Evolutionary conservation across 2,329 filamentous ascomycete genomes (phyloP).

Genomic region (Fusarium nematophilum): DNA sequence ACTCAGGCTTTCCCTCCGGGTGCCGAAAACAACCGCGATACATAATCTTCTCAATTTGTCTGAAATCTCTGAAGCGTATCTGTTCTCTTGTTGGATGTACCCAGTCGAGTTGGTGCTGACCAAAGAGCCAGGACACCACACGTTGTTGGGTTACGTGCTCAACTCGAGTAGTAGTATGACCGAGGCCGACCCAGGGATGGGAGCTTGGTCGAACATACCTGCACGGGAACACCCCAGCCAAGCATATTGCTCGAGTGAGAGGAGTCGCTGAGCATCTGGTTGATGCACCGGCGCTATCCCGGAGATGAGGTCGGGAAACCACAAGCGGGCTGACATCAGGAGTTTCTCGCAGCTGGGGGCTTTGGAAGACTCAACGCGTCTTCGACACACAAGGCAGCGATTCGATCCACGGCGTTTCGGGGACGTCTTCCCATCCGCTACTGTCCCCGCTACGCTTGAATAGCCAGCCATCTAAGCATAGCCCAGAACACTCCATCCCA

Average conservation of each 20-base stretch:
- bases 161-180: neutral
- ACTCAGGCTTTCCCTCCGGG: constrained; percentile 45
- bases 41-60: constrained; percentile 74
- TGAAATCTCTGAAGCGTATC: constrained; percentile 52
- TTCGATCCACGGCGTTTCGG: too few species aligned
- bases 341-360: too few species aligned
- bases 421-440: too few species aligned
- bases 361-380: too few species aligned
- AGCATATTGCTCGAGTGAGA: neutral
- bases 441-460: too few species aligned
- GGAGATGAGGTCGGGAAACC: neutral
- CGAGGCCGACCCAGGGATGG: neutral
- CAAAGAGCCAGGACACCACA: neutral
- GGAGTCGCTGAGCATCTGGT: neutral
- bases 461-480: too few species aligned
- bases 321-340: neutral
- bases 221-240: constrained; percentile 1
- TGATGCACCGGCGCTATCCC: neutral
- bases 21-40: constrained; percentile 74
- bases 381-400: too few species aligned
- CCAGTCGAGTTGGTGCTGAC: constrained; percentile 18
- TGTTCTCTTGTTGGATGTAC: constrained; percentile 47
- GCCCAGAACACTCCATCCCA: too few species aligned
- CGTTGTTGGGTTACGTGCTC: neutral
- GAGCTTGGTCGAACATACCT: constrained; percentile 6